Evolutionary conservation across 164 flowering plant species (phyloP).

Genomic region (Aristolochia californica): DNA sequence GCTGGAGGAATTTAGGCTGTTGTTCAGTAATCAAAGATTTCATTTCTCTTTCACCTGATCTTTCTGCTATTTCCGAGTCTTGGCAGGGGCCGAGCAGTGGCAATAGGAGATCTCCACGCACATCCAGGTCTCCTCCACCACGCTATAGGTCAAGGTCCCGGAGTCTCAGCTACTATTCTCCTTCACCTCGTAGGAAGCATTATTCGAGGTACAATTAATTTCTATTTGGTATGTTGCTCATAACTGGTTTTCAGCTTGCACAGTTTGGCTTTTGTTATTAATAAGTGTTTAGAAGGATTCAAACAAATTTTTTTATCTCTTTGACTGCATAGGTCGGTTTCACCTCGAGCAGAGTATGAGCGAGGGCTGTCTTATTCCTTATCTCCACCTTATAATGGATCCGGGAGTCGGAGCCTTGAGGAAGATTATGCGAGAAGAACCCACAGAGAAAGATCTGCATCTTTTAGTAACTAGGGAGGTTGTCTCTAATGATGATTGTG

Average conservation of each 20-base stretch:
- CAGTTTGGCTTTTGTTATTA: neutral
- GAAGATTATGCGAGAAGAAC: conserved; percentile 1
- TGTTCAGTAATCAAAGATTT: no score
- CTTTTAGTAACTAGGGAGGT: conserved; percentile 3
- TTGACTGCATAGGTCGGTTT: conserved; percentile 32
- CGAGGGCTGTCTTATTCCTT: conserved; percentile 31
- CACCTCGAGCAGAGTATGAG: conserved; percentile 31
- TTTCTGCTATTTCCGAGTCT: neutral
- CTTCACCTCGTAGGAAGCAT: conserved; percentile 40
- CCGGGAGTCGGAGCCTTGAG: conserved; percentile 34
- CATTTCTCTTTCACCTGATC: no score
- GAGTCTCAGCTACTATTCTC: conserved; percentile 49
- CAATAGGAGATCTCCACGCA: conserved; percentile 32
- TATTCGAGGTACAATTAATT: conserved; percentile 50
- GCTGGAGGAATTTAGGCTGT: no score
- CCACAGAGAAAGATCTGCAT: conserved; percentile 8
- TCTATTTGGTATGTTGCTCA: no score
- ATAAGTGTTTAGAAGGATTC: neutral
- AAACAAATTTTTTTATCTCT: neutral
- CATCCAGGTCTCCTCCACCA: conserved; percentile 34
- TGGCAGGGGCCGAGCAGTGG: conserved; percentile 26
- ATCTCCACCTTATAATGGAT: conserved; percentile 34
- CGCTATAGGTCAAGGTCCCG: conserved; percentile 32
- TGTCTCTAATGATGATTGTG: neutral
- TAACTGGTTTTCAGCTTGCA: no score